Base-by-base conservation (phyloP, 768 basidiomycete genomes). In the Boletus fagicola region DNA sequence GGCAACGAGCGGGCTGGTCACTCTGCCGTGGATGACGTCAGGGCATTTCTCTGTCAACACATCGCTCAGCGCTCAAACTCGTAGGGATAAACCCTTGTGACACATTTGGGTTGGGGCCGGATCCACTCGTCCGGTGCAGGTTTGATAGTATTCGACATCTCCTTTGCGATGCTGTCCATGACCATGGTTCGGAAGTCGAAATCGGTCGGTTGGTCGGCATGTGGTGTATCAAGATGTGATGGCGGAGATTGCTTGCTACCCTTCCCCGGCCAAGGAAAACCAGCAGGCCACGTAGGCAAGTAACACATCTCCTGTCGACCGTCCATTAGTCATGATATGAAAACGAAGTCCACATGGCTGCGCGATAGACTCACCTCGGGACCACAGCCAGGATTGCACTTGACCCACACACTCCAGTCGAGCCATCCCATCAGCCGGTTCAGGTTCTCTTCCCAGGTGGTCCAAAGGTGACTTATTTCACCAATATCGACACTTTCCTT, bases 341-440 rank as follows among this genome's bases (percentile, higher is more conserved):
- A 18, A n/a, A n/a, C n/a, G n/a, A n/a, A n/a, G n/a, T n/a, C n/a
- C n/a, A n/a, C n/a, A 39, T n/a, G 30, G 43, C 20, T 11, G 5
- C 15, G 5, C 6, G 15, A 33, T n/a, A 30, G n/a, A 70, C 76
- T 1, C 48, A 82, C 82, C 71, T 82, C 77, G 31, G 68, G 66
- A 10, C 62, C 64, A 67, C 83, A 84, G 0, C 64, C 73, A 28
- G 82, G 81, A 3, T 64, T 66, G 50, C 83, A 83, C 44, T 70
- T 78, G 2, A 76, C 61, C 82, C 83, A 84, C 8, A 74, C 65
- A 39, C 67, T 75, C 82, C 83, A 84, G 57, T 79, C 82, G 0
- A 84, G 66, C 82, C 83, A 83, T 0, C 38, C 45, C 75, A 83
- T 79, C 22, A 84, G 61, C 3, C 49, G 58, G 8, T 69, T 57